Evolutionary conservation across 2,329 filamentous ascomycete genomes (phyloP), one percentile per base, ranked within the genome.

Genomic region (Aspergillus luchuensis): DNA sequence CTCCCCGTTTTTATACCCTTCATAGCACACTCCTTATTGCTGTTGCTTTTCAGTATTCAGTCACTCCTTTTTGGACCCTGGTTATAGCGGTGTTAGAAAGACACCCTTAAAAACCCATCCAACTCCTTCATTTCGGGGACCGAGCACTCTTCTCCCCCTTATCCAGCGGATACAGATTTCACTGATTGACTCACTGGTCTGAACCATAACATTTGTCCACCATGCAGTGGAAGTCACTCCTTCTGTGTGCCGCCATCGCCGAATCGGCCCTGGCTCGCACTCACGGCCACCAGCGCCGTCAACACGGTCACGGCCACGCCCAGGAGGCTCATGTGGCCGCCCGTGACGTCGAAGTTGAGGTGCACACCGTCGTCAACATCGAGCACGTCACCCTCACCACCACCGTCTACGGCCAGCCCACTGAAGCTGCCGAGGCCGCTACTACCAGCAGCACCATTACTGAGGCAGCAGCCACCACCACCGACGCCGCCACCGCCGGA

Each of bases 171-270:
- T 51, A 49, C 56, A 47, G 41, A 59, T 11, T 57, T 53, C 50
- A 51, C 41, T 55, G 56, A 49, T 57, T 38, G 19, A 54, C 43
- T 58, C 41, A 19, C 38, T 55, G 52, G 38, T 33, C 23, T 43
- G 51, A 36, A 17, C 21, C 21, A 23, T 33, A 39, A 11, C 17
- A 47, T 50, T 28, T 58, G 11, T 47, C 55, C 53, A 65, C 33
- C 39, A 75, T 75, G 73, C 70, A 72, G 67, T 63, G 73, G 64
- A 72, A 71, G 57, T 68, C 66, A 38, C 47, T 70, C 57, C 43
- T 70, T 65, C 56, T 74, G 49, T 54, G 72, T 51, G 57, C 67
- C 28, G 63, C 69, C 38, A 58, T 70, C 57, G 68, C 70, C 56
- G 63, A 68, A 52, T 63, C 67, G 47, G 68, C 66, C 57, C 57